Evolutionary conservation across 2,329 filamentous ascomycete species (phyloP), one percentile per base, ranked within the genome.

Genomic region (Triangularia setosa): DNA sequence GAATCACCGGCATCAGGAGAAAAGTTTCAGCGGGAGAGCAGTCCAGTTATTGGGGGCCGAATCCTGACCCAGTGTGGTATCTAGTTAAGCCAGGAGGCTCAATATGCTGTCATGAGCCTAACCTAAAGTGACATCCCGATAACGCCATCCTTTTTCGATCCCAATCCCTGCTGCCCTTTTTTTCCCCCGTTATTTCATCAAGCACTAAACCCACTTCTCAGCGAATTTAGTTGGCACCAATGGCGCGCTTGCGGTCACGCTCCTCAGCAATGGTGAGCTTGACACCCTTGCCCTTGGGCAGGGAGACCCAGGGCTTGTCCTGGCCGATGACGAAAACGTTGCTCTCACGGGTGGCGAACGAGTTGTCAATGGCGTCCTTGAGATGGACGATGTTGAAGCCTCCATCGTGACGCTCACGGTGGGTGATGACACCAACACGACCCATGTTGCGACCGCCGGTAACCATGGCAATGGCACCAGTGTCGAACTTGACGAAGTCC

Each of bases 371-470:
- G 78, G 93, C 94, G 79, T 99, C 95, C 91, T 99, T 99, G 84
- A 99, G 90, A 87, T 97, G 93, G 81, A 99, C 93, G 78, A 99
- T 96, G 89, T 96, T 96, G 91, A 99, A 99, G 82, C 95, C 95
- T 87, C 95, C 95, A 76, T 99, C 95, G 88, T 99, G 95, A 77
- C 95, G 92, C 89, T 99, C 95, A 87, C 95, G 94, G 89, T 99
- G 93, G 77, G 95, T 98, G 86, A 99, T 96, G 81, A 98, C 94
- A 91, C 95, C 95, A 79, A 99, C 94, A 94, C 95, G 95, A 81
- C 95, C 95, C 94, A 98, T 99, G 92, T 99, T 99, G 80, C 94
- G 95, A 89, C 95, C 95, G 90, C 95, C 95, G 75, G 95, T 99
- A 78, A 90, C 91, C 94, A 99, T 99, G 82, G 91, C 93, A 76